phyloP scores from a whole-genome alignment of 2,329 filamentous ascomycete genomes.

The Epichloe uncinata region DNA sequence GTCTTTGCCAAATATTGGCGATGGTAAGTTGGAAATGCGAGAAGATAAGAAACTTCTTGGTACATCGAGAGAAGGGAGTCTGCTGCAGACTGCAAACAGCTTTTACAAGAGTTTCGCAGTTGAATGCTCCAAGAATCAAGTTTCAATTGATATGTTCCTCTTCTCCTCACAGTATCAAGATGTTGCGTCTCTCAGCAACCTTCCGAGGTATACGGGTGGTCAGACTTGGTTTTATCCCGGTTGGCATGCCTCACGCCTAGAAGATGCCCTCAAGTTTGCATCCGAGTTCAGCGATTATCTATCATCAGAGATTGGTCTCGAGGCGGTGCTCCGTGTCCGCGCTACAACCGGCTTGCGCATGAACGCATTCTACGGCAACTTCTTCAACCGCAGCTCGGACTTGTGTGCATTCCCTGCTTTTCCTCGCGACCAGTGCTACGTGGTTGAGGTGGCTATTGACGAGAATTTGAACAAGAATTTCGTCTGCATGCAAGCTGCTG shows the following conservation, averaged over 20 bases:
- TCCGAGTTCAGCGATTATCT: slow-evolving; percentile 93
- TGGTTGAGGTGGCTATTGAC: slow-evolving; percentile 96
- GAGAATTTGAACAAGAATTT: slow-evolving; percentile 86
- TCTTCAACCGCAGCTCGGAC: slow-evolving; percentile 97
- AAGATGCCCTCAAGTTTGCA: slow-evolving; percentile 96
- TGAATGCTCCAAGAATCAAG: slow-evolving; percentile 97
- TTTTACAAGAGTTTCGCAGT: slow-evolving; percentile 99
- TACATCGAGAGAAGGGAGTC: slow-evolving; percentile 73
- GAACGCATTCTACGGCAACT: slow-evolving; percentile 98
- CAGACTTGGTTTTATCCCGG: slow-evolving; percentile 98
- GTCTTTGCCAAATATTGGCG: slow-evolving; percentile 78
- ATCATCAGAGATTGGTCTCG: slow-evolving; percentile 90
- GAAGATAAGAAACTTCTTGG: slow-evolving; percentile 95
- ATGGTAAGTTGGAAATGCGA: slow-evolving; percentile 80
- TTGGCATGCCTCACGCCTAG: slow-evolving; percentile 86
- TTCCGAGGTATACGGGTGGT: slow-evolving; percentile 90
- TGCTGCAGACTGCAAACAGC: slow-evolving; percentile 84
- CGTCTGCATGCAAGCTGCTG: slow-evolving; percentile 84
- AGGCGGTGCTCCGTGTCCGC: slow-evolving; percentile 88
- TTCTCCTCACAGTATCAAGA: slow-evolving; percentile 96
- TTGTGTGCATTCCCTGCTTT: slow-evolving; percentile 97
- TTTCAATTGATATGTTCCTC: slow-evolving; percentile 96
- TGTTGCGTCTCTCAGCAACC: slow-evolving; percentile 87
- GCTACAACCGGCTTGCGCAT: slow-evolving; percentile 91
- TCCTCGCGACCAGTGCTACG: slow-evolving; percentile 92